Evolutionary conservation across 305 asterid species (phyloP).

Genomic region (Plantago lanceolata): DNA sequence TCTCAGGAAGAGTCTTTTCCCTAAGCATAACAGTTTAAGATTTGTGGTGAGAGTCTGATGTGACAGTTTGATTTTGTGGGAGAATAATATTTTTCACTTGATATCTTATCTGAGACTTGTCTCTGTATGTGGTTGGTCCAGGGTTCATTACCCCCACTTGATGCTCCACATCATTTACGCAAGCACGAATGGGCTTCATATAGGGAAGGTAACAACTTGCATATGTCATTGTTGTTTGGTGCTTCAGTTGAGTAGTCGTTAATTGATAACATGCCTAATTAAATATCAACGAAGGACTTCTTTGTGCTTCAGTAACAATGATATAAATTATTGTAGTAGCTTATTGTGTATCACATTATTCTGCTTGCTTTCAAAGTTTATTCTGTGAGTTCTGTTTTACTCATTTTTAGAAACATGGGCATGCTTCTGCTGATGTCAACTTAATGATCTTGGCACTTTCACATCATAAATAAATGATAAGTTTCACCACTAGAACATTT

Average conservation of each 20-base stretch:
- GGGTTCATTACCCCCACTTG: conserved; percentile 95
- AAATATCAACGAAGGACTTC: no score
- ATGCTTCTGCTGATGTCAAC: no score
- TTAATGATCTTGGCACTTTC: background rate
- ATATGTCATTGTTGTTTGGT: conserved; percentile 10
- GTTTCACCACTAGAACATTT: no score
- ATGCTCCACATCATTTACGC: conserved; percentile 95
- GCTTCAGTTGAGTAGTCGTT: background rate
- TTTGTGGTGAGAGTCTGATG: conserved; percentile 62
- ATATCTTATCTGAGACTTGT: conserved; percentile 15
- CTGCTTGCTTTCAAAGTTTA: background rate
- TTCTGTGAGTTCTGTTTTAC: no score
- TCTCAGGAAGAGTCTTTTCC: conserved; percentile 87
- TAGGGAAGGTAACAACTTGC: conserved; percentile 73
- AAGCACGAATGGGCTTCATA: conserved; percentile 93
- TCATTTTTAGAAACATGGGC: no score
- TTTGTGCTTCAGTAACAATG: background rate
- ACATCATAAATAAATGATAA: background rate
- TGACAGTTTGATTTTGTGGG: conserved; percentile 9
- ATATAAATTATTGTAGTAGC: background rate
- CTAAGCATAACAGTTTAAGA: conserved; percentile 76
- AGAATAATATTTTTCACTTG: background rate
- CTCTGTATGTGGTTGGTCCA: conserved; percentile 29
- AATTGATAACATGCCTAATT: no score
- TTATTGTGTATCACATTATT: background rate